Base-by-base conservation (phyloP, 169 alveolate genomes). In the Plasmodium blacklocki region DNA sequence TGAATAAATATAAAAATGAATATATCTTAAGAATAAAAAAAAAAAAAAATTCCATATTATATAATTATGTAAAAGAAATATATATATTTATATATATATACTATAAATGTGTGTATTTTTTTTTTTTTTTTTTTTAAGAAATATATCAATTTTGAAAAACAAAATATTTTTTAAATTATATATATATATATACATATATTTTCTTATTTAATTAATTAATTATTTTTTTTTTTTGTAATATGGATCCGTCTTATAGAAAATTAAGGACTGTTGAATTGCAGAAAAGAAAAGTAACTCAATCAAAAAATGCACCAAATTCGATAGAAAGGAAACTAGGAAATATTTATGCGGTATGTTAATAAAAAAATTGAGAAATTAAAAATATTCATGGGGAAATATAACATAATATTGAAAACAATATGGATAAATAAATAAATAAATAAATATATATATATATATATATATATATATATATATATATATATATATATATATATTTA, bases 221-320 rank as follows among this genome's bases (percentile, higher is more conserved):
- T 32, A 4, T 32, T 32, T 32, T 32, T 32, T 32, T 32, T 32
- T 32, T 32, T 32, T 32, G 15, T 56, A 56, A 56, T 19, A 70
- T 70, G 78, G 67, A 70, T 8, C 21, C 62, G 19, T 70, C 78
- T 19, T 70, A 70, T 23, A 70, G 64, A 18, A 70, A 70, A 70
- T 21, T 52, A 50, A 47, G 78, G 26, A 70, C 78, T 21, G 63
- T 70, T 19, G 78, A 70, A 70, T 50, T 70, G 32, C 78, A 70
- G 49, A 70, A 70, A 50, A 70, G 89, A 32, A 78, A 59, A 60
- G 89, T 78, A 29, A 78, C 89, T 52, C 89, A 78, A 39, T 78
- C 89, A 45, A 78, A 78, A 59, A 78, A 66, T 15, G 71, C 39
- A 56, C 67, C 89, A 29, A 47, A 50, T 68, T 50, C 67, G n/a